These are phyloP conservation scores for Termitomyces sp. DNA, from an alignment of 768 basidiomycete genomes.

Conservation along the genomic window DNA sequence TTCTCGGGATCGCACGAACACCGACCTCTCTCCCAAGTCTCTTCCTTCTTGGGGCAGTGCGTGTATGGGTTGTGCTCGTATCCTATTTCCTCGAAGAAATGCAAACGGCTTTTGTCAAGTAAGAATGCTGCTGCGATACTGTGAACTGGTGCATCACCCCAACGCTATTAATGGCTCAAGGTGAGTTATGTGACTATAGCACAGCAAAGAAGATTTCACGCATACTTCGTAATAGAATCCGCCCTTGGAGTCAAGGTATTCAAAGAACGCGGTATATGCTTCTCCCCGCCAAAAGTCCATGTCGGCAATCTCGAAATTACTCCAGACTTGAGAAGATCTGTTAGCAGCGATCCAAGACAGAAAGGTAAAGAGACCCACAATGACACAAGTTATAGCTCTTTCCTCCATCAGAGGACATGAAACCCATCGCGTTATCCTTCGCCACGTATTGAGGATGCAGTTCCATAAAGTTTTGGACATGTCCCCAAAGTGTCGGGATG, in stretches of 20 bases:
- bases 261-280: constrained; percentile 64
- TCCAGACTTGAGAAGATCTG: constrained; percentile 43
- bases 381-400: constrained; percentile 58
- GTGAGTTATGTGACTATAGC: constrained; percentile 29
- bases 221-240: constrained; percentile 69
- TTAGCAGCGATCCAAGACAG: constrained; percentile 19
- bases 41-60: constrained; percentile 54
- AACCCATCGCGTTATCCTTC: constrained; percentile 58
- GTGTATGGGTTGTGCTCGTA: constrained; percentile 78
- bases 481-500: constrained; percentile 74
- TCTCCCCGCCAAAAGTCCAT: constrained; percentile 65
- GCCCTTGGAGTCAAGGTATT: constrained; percentile 56
- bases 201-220: constrained; percentile 31
- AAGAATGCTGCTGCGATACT: constrained; percentile 79
- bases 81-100: constrained; percentile 83
- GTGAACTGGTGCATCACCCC: constrained; percentile 89
- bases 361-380: constrained; percentile 45
- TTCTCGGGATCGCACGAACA: constrained; percentile 60
- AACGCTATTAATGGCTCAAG: constrained; percentile 49
- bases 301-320: constrained; percentile 72
- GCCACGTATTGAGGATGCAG: constrained; percentile 53
- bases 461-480: constrained; percentile 63
- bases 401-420: constrained; percentile 56
- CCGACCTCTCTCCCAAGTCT: constrained; percentile 45
- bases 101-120: constrained; percentile 63